These are phyloP conservation scores for Aquilaria sinensis DNA, from an alignment of 345 rosid species.

Conservation along the genomic window DNA sequence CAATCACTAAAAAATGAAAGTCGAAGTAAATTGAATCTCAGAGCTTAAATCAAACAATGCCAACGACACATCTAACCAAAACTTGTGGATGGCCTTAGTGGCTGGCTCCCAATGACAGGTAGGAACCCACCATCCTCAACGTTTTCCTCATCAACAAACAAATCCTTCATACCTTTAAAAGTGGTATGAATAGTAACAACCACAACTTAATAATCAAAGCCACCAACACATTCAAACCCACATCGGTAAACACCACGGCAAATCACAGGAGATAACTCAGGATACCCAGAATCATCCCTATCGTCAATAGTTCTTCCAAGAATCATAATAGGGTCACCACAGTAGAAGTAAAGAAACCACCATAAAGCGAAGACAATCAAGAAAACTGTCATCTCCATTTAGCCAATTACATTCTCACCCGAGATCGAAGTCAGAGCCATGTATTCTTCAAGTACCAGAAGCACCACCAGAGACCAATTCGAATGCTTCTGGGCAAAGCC, in stretches of 20 bases:
- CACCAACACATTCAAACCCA: constrained; percentile 69
- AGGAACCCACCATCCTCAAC: constrained; percentile 56
- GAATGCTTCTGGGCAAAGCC: no score
- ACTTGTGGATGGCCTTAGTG: constrained; percentile 28
- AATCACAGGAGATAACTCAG: constrained; percentile 53
- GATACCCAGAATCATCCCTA: constrained; percentile 32
- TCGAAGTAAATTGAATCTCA: no score
- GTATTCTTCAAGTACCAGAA: no score
- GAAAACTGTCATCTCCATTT: constrained; percentile 56
- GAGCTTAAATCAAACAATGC: no score
- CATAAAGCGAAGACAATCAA: constrained; percentile 54
- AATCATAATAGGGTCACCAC: constrained; percentile 55
- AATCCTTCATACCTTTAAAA: constrained; percentile 55
- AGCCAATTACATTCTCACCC: constrained; percentile 45
- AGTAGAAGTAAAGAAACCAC: constrained; percentile 69
- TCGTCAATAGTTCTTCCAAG: constrained; percentile 46
- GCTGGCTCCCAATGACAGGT: constrained; percentile 45
- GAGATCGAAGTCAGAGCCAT: constrained; percentile 37
- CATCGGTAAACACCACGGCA: constrained; percentile 67
- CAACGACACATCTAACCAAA: no score
- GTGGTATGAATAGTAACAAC: constrained; percentile 60
- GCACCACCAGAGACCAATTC: no score
- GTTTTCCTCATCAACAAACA: constrained; percentile 62
- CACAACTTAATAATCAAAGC: constrained; percentile 43
- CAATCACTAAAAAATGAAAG: no score